These are phyloP conservation scores for Ceriops tagal DNA, from an alignment of 345 rosid species.

Conservation along the genomic window DNA sequence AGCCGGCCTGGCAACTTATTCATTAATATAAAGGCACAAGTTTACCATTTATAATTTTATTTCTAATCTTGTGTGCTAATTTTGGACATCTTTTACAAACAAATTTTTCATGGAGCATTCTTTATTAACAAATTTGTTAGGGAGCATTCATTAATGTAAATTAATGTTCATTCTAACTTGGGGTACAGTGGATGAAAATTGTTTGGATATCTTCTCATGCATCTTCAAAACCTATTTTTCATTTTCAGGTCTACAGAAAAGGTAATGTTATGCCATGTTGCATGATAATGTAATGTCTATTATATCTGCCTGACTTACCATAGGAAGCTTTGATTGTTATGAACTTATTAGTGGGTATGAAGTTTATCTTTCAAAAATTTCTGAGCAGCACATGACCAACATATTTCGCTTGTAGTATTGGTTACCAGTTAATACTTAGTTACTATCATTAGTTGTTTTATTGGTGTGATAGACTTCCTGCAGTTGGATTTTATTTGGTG, in stretches of 20 bases:
- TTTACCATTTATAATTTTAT: neutral
- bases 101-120: neutral
- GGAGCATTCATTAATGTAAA: neutral
- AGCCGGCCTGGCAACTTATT: conserved; percentile 64
- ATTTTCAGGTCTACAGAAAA: neutral
- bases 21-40: conserved; percentile 70
- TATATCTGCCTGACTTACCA: neutral
- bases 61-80: neutral
- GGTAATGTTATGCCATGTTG: neutral
- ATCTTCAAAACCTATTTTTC: neutral
- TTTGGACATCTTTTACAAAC: neutral
- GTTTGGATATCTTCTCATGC: neutral
- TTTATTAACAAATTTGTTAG: neutral
- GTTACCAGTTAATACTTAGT: too few species aligned
- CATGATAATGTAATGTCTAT: neutral
- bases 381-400: neutral
- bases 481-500: too few species aligned
- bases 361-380: neutral
- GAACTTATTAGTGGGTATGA: neutral
- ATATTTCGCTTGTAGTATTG: too few species aligned
- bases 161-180: neutral
- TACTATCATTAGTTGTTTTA: too few species aligned
- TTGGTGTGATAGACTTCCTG: too few species aligned
- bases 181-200: neutral
- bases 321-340: neutral